Conservation (phyloP, 768 basidiomycete genomes). For the Clavulina sp. region DNA sequence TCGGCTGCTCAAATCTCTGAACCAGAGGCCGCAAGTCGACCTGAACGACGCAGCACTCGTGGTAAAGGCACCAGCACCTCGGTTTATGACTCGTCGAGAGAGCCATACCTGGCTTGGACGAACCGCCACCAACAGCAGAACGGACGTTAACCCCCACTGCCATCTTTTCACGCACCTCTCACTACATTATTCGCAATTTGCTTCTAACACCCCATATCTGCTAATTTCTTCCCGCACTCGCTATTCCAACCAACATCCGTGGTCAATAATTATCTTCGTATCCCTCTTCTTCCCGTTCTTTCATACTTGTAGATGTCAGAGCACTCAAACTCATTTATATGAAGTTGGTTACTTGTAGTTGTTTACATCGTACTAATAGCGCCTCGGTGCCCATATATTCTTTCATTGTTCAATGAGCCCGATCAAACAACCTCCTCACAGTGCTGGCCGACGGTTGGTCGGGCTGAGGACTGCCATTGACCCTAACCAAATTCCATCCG, state of each 20-base stretch:
- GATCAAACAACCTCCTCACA: conserved; percentile 22
- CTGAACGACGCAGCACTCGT: conserved; percentile 13
- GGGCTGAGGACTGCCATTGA: conserved; percentile 74
- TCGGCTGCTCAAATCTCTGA: conserved; percentile 1
- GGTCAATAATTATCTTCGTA: neutral
- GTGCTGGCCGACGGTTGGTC: conserved; percentile 20
- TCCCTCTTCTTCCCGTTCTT: neutral
- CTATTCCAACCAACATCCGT: neutral
- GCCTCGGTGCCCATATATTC: too few relatives aligned
- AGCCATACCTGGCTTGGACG: conserved; percentile 79
- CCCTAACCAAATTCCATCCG: conserved; percentile 80
- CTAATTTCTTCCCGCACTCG: neutral
- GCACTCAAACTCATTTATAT: neutral
- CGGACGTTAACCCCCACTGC: neutral
- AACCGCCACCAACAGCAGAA: too few relatives aligned
- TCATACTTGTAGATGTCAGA: neutral
- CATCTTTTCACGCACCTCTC: neutral
- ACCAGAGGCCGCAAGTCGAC: conserved; percentile 1
- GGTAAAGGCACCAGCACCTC: conserved; percentile 57
- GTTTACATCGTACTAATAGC: too few relatives aligned
- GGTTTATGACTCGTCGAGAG: conserved; percentile 43
- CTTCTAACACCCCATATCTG: neutral
- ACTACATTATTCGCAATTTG: neutral
- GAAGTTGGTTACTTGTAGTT: too few relatives aligned
- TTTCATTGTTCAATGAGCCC: too few relatives aligned